Percentiles rank a stretch among this genome's conserved stretches.
phyloP scores from a whole-genome alignment of 768 basidiomycete species.

The Pleurotus ostreatus region DNA sequence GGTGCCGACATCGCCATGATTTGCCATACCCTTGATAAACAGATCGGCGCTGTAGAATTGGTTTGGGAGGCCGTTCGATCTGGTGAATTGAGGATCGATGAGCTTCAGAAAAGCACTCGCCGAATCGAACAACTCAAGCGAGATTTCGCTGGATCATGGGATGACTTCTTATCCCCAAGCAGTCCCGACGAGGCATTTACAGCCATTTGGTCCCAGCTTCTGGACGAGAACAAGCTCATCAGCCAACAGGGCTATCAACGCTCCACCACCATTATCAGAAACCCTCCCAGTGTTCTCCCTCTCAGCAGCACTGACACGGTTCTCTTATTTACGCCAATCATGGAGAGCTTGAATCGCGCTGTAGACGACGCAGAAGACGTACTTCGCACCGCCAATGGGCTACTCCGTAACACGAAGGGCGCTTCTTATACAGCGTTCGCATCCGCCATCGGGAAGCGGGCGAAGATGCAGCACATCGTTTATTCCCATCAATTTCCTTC shows the following conservation, averaged over 20 bases:
- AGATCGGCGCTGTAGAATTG: constrained; percentile 48
- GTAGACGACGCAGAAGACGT: constrained; percentile 54
- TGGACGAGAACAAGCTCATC: constrained; percentile 35
- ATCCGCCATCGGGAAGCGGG: constrained; percentile 27
- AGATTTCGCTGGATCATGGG: constrained; percentile 45
- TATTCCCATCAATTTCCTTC: constrained; percentile 25
- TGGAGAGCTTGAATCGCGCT: constrained; percentile 56
- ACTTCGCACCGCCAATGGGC: constrained; percentile 36
- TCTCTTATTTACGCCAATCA: constrained; percentile 51
- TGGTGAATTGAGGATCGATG: constrained; percentile 36
- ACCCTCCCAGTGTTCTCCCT: constrained; percentile 32
- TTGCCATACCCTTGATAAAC: constrained; percentile 56
- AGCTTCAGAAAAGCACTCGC: constrained; percentile 35
- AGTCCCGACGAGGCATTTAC: constrained; percentile 18
- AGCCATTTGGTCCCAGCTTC: constrained; percentile 28
- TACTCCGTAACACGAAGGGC: constrained; percentile 53
- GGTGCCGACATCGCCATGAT: constrained; percentile 76
- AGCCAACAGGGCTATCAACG: constrained; percentile 43
- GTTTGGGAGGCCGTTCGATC: constrained; percentile 46
- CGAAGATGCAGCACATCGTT: constrained; percentile 39
- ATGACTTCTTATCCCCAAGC: constrained; percentile 22
- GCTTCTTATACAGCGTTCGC: constrained; percentile 52
- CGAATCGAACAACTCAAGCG: constrained; percentile 50
- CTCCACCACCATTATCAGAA: constrained; percentile 44
- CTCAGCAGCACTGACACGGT: constrained; percentile 23